phyloP scores from a whole-genome alignment of 805 yeast species.

The Brettanomyces bruxellensis region DNA sequence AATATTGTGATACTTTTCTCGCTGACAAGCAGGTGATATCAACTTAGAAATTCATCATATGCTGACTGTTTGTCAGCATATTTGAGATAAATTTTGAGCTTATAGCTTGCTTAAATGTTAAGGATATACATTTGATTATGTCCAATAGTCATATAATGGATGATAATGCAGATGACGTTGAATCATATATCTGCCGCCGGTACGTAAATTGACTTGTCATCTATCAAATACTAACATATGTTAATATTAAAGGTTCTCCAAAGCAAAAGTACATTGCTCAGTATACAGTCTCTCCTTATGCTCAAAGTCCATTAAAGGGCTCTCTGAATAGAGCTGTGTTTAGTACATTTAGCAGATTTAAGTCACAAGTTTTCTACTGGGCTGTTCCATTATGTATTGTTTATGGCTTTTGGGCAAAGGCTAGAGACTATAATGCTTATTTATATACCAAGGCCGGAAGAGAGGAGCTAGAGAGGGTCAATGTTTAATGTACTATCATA shows the following conservation, averaged over 20 bases:
- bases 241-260: slow-evolving; percentile 41
- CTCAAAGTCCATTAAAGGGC: slow-evolving; percentile 88
- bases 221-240: too few species aligned
- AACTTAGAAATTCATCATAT: too few species aligned
- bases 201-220: too few species aligned
- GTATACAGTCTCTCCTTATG: slow-evolving; percentile 88
- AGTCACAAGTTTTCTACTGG: slow-evolving; percentile 72
- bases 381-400: slow-evolving; percentile 69
- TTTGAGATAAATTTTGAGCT: too few species aligned
- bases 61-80: too few species aligned
- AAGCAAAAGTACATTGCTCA: slow-evolving; percentile 78
- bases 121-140: too few species aligned
- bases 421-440: slow-evolving; percentile 86
- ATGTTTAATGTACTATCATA: slow-evolving; percentile 17
- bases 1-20: too few species aligned
- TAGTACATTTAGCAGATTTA: slow-evolving; percentile 92
- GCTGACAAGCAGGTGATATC: too few species aligned
- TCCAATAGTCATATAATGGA: too few species aligned
- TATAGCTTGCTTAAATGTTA: too few species aligned
- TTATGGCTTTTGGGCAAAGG: slow-evolving; percentile 81
- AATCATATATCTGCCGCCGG: too few species aligned
- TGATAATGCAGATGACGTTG: too few species aligned
- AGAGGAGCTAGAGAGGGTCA: slow-evolving; percentile 75
- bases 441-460: slow-evolving; percentile 97
- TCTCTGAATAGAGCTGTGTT: slow-evolving; percentile 75